Percentiles rank a stretch among this genome's conserved stretches.
Conservation (phyloP, 371 early-diverging fungal species). For the Syncephalastrum contaminatum region DNA sequence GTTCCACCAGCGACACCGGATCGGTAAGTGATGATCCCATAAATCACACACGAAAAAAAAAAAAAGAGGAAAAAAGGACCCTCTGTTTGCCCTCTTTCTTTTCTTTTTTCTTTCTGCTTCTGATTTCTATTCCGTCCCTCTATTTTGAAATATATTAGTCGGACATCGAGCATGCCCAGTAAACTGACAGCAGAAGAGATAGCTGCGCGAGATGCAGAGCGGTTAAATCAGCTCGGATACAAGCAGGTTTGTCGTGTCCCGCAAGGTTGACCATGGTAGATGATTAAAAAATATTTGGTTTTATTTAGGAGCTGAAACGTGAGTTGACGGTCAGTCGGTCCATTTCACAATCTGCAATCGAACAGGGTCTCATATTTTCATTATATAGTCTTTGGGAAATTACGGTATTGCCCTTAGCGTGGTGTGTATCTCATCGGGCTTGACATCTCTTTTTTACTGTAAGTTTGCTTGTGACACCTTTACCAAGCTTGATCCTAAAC, state of each 20-base stretch:
- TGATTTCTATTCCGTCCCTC: not conserved
- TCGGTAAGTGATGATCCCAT: no score
- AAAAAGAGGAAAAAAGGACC: not conserved
- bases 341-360: not conserved
- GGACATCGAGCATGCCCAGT: not conserved
- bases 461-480: not conserved
- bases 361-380: not conserved
- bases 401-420: conserved; percentile 37
- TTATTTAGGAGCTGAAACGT: conserved; percentile 32
- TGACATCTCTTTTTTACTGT: conserved; percentile 32
- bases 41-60: not conserved
- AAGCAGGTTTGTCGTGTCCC: conserved; percentile 20
- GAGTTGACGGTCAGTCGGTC: conserved; percentile 27
- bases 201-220: conserved; percentile 33
- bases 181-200: conserved; percentile 35
- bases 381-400: conserved; percentile 31
- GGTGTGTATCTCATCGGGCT: conserved; percentile 39
- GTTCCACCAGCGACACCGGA: no score
- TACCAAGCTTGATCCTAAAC: not conserved
- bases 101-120: conserved; percentile 4
- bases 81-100: not conserved
- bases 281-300: not conserved
- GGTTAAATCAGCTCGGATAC: conserved; percentile 37
- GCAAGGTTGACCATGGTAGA: not conserved
- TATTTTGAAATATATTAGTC: not conserved